Evolutionary conservation across 2,329 filamentous ascomycete genomes (phyloP).

Genomic region (Thelonectria olida): DNA sequence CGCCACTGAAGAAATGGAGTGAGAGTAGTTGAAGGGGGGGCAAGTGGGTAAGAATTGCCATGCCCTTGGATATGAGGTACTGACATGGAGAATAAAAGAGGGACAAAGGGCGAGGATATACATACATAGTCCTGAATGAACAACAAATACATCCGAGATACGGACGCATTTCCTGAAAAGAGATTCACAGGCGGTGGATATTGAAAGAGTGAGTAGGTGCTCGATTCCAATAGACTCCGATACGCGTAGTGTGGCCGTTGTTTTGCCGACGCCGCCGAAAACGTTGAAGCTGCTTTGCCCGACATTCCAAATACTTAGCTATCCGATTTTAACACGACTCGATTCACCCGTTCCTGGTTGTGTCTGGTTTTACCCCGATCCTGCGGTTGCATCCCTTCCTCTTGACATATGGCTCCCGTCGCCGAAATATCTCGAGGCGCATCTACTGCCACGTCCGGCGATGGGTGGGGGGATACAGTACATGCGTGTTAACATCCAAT

Average conservation of each 20-base stretch:
- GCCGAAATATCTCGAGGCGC: no score
- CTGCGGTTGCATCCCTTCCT: background rate
- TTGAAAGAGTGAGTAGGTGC: no score
- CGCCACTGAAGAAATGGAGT: conserved; percentile 14
- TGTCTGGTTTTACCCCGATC: background rate
- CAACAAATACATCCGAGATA: background rate
- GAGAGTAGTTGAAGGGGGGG: conserved; percentile 3
- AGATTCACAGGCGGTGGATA: no score
- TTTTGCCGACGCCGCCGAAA: no score
- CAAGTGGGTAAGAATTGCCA: conserved; percentile 1
- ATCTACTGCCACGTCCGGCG: background rate
- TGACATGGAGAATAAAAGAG: conserved; percentile 15
- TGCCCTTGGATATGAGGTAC: background rate
- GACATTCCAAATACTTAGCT: no score
- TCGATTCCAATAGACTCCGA: no score
- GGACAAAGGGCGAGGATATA: background rate
- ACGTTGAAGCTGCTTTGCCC: no score
- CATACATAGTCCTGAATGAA: conserved; percentile 4
- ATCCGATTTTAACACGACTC: no score
- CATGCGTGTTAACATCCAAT: no score
- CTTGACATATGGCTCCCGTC: no score
- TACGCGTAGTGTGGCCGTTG: no score
- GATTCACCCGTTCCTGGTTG: background rate
- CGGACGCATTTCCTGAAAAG: no score
- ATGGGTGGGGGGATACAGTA: background rate